Evolutionary conservation across 768 basidiomycete genomes (phyloP), one percentile per base, ranked within the genome.

Genomic region (Rhodotorula sphaerocarpa): DNA sequence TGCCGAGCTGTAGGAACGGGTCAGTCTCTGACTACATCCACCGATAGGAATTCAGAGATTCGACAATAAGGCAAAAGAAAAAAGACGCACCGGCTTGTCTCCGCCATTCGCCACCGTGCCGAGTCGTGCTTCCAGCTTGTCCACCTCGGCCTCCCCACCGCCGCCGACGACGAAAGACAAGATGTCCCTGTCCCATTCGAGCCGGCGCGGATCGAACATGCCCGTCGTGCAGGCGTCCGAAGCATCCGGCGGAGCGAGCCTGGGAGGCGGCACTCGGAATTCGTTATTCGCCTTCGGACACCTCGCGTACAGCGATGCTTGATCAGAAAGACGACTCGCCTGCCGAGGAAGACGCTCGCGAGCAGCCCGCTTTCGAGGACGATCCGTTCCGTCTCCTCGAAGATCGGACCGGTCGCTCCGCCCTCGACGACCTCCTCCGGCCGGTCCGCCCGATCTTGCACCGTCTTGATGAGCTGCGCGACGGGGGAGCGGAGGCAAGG

Each of bases 151-250:
- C 20, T 15, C 33, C 16, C 28, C 18, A 23, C 39, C 41, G 33
- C 28, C 50, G n/a, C 44, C 21, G 39, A 42, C 50, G 41, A 66
- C 52, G 36, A 45, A 61, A 1, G 44, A 43, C 11, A 61, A 42
- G 11, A 66, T 6, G 25, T 59, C 57, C 20, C 58, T 53, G 33
- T 62, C 56, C 65, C 65, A 66, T 6, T 50, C 53, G 3, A 16
- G 18, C 31, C 3, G 2, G 27, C 41, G 31, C 2, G 56, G 56
- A 36, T 55, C 33, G 52, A 62, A 52, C 5, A 66, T 47, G 27
- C n/a, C 6, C 1, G 65, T 59, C 11, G 56, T 50, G 57, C 60
- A 58, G 3, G 65, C 60, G 53, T 61, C 60, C 41, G 65, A n/a
- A 27, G 52, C 52, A 20, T 61, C 59, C 25, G n/a, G 10, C 0